Conservation (phyloP, 768 basidiomycete genomes). For the Dentipellis sp. region DNA sequence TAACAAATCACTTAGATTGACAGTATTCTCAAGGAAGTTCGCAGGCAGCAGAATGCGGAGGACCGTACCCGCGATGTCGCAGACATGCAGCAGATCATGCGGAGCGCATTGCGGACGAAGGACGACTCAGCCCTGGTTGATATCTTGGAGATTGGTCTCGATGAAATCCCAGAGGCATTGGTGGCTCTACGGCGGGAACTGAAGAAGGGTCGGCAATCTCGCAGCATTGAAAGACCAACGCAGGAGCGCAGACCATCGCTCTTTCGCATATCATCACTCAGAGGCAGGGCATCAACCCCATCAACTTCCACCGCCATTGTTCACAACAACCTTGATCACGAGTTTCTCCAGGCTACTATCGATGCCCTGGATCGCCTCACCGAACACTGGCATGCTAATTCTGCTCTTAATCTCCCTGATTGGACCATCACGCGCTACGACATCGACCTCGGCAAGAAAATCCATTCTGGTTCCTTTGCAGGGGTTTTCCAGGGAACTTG, state of each 20-base stretch:
- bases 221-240: neutral
- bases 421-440: conserved; percentile 84
- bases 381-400: conserved; percentile 14
- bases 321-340: conserved; percentile 57
- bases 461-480: conserved; percentile 69
- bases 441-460: conserved; percentile 56
- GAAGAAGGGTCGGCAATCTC: neutral
- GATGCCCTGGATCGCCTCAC: conserved; percentile 62
- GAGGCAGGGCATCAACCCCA: neutral
- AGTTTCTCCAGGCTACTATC: conserved; percentile 65
- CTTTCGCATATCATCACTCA: neutral
- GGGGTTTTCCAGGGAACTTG: conserved; percentile 73
- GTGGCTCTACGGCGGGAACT: neutral
- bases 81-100: conserved; percentile 51
- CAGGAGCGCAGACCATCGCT: neutral
- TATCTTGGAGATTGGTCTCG: conserved; percentile 49
- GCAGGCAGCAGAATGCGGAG: conserved; percentile 30
- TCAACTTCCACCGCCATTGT: neutral
- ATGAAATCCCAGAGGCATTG: conserved; percentile 73
- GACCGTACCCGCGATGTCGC: conserved; percentile 46
- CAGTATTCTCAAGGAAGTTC: conserved; percentile 16
- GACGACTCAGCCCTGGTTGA: conserved; percentile 57
- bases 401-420: conserved; percentile 35
- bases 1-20: conserved; percentile 5
- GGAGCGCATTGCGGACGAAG: conserved; percentile 42